Conservation (phyloP, 1,284 basidiomycete species). For the Sphagnurus paluster region DNA sequence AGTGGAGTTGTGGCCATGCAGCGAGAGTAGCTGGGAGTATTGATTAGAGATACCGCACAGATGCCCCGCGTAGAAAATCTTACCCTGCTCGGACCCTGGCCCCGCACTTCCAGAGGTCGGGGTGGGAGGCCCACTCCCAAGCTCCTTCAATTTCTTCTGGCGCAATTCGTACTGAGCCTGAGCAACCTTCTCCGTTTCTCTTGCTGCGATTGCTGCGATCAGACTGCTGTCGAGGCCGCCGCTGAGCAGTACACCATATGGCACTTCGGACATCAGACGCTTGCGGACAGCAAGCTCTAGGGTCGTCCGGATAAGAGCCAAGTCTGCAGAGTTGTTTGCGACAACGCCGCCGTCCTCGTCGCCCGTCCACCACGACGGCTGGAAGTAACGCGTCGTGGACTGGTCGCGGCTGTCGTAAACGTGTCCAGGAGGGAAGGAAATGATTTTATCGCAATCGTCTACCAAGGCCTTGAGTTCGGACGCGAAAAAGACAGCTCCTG, state of each 20-base stretch:
- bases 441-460: slow-evolving; percentile 93
- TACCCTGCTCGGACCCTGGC: slow-evolving; percentile 55
- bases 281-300: slow-evolving; percentile 95
- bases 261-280: slow-evolving; percentile 98
- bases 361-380: slow-evolving; percentile 84
- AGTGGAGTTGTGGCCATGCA: slow-evolving; percentile 96
- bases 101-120: slow-evolving; percentile 37
- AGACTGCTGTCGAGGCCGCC: slow-evolving; percentile 96
- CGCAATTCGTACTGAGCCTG: slow-evolving; percentile 75
- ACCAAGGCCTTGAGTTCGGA: slow-evolving; percentile 95
- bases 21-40: slow-evolving; percentile 76
- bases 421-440: slow-evolving; percentile 97
- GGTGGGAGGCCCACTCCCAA: slow-evolving; percentile 56
- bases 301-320: slow-evolving; percentile 74
- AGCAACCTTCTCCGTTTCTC: slow-evolving; percentile 94
- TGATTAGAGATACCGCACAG: slow-evolving; percentile 1
- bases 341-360: slow-evolving; percentile 61
- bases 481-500: slow-evolving; percentile 89
- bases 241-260: slow-evolving; percentile 95
- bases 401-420: slow-evolving; percentile 84
- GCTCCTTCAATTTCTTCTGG: slow-evolving; percentile 56
- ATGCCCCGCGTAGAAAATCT: slow-evolving; percentile 8
- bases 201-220: slow-evolving; percentile 95
- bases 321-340: slow-evolving; percentile 66
- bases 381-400: slow-evolving; percentile 80